Conservation (phyloP, 495 filamentous ascomycete genomes). For the Aspergillus leporis region DNA sequence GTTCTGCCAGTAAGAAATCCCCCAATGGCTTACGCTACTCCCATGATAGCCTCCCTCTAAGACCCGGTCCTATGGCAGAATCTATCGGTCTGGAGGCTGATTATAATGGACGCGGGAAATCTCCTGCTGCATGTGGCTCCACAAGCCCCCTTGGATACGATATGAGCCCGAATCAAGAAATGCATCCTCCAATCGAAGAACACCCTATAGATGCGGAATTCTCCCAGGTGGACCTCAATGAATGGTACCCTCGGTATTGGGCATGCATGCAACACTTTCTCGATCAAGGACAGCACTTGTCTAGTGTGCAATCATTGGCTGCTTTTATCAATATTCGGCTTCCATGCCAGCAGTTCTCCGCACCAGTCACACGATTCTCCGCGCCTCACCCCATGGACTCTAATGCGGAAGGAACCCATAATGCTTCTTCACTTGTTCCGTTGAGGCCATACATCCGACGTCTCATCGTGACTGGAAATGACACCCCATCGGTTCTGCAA, state of each 20-base stretch:
- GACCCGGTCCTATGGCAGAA: conserved; percentile 23
- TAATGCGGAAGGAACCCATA: conserved; percentile 12
- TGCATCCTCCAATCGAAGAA: conserved; percentile 13
- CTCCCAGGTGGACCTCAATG: conserved; percentile 66
- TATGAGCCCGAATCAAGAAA: conserved; percentile 14
- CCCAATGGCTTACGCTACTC: conserved; percentile 3
- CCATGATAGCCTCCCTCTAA: conserved; percentile 14
- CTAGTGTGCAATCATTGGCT: conserved; percentile 79
- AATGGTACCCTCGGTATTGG: conserved; percentile 89
- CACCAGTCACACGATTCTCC: conserved; percentile 19
- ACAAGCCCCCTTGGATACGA: conserved; percentile 6
- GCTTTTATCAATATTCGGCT: conserved; percentile 84
- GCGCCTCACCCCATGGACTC: conserved; percentile 14
- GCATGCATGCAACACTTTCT: conserved; percentile 86
- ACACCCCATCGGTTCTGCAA: conserved; percentile 72
- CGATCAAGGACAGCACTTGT: conserved; percentile 77
- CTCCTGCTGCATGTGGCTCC: conserved; percentile 7
- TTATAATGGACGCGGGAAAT: conserved; percentile 16
- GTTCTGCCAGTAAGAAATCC: conserved; percentile 32
- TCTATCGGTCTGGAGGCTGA: conserved; percentile 28
- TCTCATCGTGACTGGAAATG: conserved; percentile 83
- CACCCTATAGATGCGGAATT: conserved; percentile 29
- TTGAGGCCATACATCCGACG: conserved; percentile 88
- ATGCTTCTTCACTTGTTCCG: conserved; percentile 53
- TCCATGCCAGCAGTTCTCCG: conserved; percentile 36